phyloP scores from a whole-genome alignment of 352 stramenopile species.

The Globisporangium radiosum region DNA sequence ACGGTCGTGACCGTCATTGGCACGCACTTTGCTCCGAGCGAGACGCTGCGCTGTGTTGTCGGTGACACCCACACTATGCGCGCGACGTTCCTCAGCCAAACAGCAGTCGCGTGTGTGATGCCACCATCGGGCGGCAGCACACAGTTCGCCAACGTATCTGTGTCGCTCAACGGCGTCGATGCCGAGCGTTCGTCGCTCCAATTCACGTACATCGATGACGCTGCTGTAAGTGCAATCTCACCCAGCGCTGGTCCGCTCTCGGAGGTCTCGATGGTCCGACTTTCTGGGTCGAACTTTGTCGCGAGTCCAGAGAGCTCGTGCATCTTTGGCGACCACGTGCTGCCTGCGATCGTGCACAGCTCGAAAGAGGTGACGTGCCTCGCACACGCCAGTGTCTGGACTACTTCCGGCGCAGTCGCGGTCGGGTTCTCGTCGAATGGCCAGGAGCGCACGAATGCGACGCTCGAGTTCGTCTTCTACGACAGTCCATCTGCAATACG shows the following conservation, averaged over 20 bases:
- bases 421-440: slow-evolving; percentile 33
- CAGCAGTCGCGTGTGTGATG: not conserved
- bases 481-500: slow-evolving; percentile 4
- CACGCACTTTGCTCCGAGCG: slow-evolving; percentile 21
- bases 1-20: slow-evolving; percentile 29
- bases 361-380: slow-evolving; percentile 25
- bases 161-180: slow-evolving; percentile 1
- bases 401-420: not conserved
- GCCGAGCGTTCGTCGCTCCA: slow-evolving; percentile 7
- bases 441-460: slow-evolving; percentile 20
- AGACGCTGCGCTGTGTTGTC: slow-evolving; percentile 27
- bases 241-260: slow-evolving; percentile 21
- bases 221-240: slow-evolving; percentile 21
- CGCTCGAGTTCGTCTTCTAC: slow-evolving; percentile 27
- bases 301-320: slow-evolving; percentile 20
- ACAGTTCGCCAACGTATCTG: not conserved
- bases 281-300: slow-evolving; percentile 25
- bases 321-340: slow-evolving; percentile 16
- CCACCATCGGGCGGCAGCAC: not conserved
- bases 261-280: slow-evolving; percentile 19
- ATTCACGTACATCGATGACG: slow-evolving; percentile 26
- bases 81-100: not conserved
- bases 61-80: slow-evolving; percentile 15
- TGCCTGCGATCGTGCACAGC: slow-evolving; percentile 28
- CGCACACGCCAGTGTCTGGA: slow-evolving; percentile 18